Base-by-base conservation (phyloP, 1,139 yeast genomes). In the Meyerozyma carpophila region DNA sequence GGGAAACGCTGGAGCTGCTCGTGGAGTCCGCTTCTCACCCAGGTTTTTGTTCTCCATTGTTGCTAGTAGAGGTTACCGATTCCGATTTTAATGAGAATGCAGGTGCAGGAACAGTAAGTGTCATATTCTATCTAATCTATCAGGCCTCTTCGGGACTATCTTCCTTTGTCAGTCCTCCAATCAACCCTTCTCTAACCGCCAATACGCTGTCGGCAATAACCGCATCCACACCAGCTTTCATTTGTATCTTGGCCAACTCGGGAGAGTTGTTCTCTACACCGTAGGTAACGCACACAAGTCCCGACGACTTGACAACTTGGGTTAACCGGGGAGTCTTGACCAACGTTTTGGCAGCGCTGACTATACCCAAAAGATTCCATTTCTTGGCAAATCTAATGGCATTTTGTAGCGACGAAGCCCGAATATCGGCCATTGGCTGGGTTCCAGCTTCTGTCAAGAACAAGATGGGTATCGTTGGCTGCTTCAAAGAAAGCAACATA, bases 181-280 rank as follows among this genome's bases (percentile, higher is more conserved):
- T 73, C 52, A 91, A 73, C 5, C 91, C 96, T 55, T 85, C 86
- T 58, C 97, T 76, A 11, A 91, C 95, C 0, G 97, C 97, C 59
- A 91, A 72, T 3, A 93, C 98, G 48, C 90, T 84, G 63, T 93
- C 98, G 5, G 89, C 98, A 66, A 93, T 93, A 18, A 93, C 98
- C 0, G 98, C 98, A 69, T 93, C 98, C 8, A 93, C 96, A 11
- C 98, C 98, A 9, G 95, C 93, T 52, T 80, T 81, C 84, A 93
- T 85, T 62, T 93, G 97, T 47, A 86, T 70, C 53, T 82, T 82
- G 31, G 96, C 93, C 52, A 84, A 81, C 46, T 81, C 89, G 0
- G 98, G 96, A 40, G 82, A 82, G 56, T 93, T 93, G 62, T 93
- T 93, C 57, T 77, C 77, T 1, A 78, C 75, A 32, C 98, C 98